These are phyloP conservation scores for Excoecaria cochinchinensis DNA, from an alignment of 345 rosid species.

Conservation along the genomic window DNA sequence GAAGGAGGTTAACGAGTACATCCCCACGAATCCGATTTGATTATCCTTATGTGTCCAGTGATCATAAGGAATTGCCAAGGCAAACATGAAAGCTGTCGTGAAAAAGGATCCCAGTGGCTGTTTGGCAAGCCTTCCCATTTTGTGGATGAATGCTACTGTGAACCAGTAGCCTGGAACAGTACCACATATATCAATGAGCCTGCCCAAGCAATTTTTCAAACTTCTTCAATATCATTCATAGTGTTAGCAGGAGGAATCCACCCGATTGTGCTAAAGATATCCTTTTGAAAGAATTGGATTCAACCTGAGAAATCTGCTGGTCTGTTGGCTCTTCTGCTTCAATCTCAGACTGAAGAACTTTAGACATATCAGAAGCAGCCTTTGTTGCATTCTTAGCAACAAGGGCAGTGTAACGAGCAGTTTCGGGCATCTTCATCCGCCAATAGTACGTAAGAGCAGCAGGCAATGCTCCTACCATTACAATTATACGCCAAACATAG, in stretches of 20 bases:
- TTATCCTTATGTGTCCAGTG: constrained; percentile 66
- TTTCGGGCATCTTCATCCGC: constrained; percentile 87
- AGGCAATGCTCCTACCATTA: constrained; percentile 80
- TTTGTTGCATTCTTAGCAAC: constrained; percentile 69
- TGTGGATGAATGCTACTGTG: constrained; percentile 56
- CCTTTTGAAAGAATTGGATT: constrained; percentile 27
- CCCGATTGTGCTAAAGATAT: constrained; percentile 7
- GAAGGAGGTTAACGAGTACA: constrained; percentile 80
- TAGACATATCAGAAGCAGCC: constrained; percentile 80
- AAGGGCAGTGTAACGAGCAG: constrained; percentile 84
- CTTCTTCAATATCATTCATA: constrained; percentile 41
- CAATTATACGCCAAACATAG: constrained; percentile 74
- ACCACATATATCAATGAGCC: constrained; percentile 71
- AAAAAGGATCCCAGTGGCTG: constrained; percentile 75
- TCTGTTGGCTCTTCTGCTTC: constrained; percentile 50
- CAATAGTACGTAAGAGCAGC: constrained; percentile 81
- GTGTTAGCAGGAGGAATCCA: constrained; percentile 15
- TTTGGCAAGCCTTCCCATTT: constrained; percentile 63
- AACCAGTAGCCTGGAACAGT: constrained; percentile 82
- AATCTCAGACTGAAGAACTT: constrained; percentile 66
- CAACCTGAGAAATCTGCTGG: constrained; percentile 19
- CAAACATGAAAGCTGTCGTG: constrained; percentile 76
- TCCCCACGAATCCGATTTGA: constrained; percentile 53
- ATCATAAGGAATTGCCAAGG: constrained; percentile 73
- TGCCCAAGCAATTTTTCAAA: constrained; percentile 70